These are phyloP conservation scores for Podaxis sp. DNA, from an alignment of 768 basidiomycete species.

Conservation along the genomic window DNA sequence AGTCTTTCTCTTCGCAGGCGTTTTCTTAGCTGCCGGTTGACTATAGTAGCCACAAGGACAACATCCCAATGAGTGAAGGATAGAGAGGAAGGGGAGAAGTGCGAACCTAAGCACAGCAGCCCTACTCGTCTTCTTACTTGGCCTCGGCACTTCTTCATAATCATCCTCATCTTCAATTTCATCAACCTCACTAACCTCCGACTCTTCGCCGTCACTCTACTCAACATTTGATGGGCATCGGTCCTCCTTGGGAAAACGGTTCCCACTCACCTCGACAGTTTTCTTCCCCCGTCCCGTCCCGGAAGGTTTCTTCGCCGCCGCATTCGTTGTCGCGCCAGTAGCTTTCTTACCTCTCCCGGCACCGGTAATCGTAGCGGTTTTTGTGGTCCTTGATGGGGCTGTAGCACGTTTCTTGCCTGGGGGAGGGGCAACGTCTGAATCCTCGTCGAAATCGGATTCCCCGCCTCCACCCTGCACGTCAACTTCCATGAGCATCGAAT, in stretches of 20 bases:
- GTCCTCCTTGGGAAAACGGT: background rate
- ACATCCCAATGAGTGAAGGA: background rate
- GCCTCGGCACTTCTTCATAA: conserved; percentile 40
- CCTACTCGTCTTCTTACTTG: conserved; percentile 54
- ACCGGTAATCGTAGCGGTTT: conserved; percentile 30
- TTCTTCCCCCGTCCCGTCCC: conserved; percentile 55
- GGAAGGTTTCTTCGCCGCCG: conserved; percentile 32
- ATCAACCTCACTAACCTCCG: conserved; percentile 45
- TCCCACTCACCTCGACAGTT: conserved; percentile 25
- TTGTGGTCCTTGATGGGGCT: conserved; percentile 20
- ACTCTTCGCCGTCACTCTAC: conserved; percentile 11
- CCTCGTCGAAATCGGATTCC: conserved; percentile 48
- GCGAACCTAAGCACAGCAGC: conserved; percentile 62
- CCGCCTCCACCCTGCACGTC: conserved; percentile 41
- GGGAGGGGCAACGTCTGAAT: conserved; percentile 38
- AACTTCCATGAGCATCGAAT: conserved; percentile 79
- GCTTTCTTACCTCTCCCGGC: conserved; percentile 25
- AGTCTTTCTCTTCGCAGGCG: conserved; percentile 49
- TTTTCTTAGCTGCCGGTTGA: conserved; percentile 37
- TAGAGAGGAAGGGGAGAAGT: background rate
- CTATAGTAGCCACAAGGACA: conserved; percentile 12
- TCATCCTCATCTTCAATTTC: conserved; percentile 40
- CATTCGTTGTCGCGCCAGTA: conserved; percentile 30
- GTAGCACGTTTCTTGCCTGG: conserved; percentile 41
- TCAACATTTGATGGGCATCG: background rate